Percentiles rank a stretch among this genome's conserved stretches.
Conservation (phyloP, 345 rosid species). For the Gossypium raimondii region DNA sequence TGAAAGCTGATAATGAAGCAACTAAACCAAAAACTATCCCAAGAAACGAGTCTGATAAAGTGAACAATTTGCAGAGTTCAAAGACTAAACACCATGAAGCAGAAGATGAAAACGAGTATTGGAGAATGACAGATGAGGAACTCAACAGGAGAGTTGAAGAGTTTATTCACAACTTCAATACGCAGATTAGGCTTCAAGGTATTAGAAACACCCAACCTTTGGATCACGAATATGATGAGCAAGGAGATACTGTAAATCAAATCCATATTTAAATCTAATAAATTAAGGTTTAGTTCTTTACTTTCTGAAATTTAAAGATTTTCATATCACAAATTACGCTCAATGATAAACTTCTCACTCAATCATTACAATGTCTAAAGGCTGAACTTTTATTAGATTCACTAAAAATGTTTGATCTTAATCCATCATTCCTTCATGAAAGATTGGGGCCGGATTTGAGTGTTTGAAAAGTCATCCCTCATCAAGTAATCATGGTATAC, state of each 20-base stretch:
- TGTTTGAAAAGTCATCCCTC: too few species aligned
- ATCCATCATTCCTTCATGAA: too few species aligned
- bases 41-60: constrained; percentile 38
- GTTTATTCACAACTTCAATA: constrained; percentile 56
- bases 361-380: too few species aligned
- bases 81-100: neutral
- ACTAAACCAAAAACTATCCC: constrained; percentile 15
- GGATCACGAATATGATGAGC: neutral
- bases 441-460: too few species aligned
- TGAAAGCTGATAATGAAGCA: constrained; percentile 9
- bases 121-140: constrained; percentile 70
- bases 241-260: neutral
- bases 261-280: neutral
- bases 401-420: too few species aligned
- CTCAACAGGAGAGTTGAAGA: constrained; percentile 70
- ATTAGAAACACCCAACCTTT: constrained; percentile 18
- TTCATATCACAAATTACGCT: neutral
- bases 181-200: constrained; percentile 52
- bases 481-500: too few species aligned
- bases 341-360: too few species aligned
- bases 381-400: too few species aligned
- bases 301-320: neutral
- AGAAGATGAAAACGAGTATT: constrained; percentile 38
- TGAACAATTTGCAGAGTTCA: constrained; percentile 16
- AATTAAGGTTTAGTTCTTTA: neutral